A percentile compares a stretch with the other conserved stretches of the same genome.
Conservation (phyloP, 345 rosid species). For the Gossypium raimondii region DNA sequence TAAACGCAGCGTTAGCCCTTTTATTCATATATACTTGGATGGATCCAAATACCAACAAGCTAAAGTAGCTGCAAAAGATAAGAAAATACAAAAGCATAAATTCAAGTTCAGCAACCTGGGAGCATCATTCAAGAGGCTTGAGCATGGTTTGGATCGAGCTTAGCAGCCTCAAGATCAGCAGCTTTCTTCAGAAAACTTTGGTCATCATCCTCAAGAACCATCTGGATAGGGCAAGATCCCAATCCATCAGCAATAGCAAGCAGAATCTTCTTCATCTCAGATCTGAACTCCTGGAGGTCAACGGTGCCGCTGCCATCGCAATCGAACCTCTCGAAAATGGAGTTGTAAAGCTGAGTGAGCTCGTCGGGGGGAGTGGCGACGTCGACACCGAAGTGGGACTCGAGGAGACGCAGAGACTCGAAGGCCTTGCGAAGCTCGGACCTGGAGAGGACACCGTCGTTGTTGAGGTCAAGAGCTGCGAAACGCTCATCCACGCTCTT, state of each 20-base stretch:
- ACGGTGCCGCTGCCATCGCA: constrained; percentile 46
- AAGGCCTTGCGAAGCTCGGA: constrained; percentile 64
- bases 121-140: background rate
- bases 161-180: constrained; percentile 73
- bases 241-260: constrained; percentile 75
- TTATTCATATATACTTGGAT: too few species aligned
- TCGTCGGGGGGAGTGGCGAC: constrained; percentile 46
- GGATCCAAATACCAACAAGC: too few species aligned
- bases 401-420: constrained; percentile 56
- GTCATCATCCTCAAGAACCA: constrained; percentile 56
- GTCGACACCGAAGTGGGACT: constrained; percentile 62
- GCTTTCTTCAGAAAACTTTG: constrained; percentile 50
- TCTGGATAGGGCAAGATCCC: constrained; percentile 60
- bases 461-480: constrained; percentile 46
- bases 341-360: constrained; percentile 50
- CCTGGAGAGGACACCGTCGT: constrained; percentile 64
- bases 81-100: background rate
- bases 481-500: constrained; percentile 47
- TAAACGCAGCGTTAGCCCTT: too few species aligned
- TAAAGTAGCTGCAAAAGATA: too few species aligned
- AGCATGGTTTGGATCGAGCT: constrained; percentile 21
- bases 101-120: background rate
- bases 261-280: constrained; percentile 65
- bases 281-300: constrained; percentile 51
- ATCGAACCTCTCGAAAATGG: constrained; percentile 64